These are phyloP conservation scores for Aspergillus intermedius DNA, from an alignment of 2,329 filamentous ascomycete species.

Conservation along the genomic window DNA sequence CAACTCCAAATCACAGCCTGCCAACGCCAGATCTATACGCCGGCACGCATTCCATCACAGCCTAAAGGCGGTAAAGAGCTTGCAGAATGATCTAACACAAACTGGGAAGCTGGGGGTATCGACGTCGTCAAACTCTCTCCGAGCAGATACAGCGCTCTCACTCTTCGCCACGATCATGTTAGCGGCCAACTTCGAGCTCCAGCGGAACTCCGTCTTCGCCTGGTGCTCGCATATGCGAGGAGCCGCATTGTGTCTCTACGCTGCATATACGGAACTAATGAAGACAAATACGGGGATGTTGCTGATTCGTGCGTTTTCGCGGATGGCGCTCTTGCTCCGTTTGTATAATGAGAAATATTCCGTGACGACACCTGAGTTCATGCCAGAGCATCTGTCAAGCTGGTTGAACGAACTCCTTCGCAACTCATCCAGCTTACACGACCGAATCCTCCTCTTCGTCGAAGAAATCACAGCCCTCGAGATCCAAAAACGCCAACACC, in stretches of 20 bases:
- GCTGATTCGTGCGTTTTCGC: conserved; percentile 8
- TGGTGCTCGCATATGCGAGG: conserved; percentile 11
- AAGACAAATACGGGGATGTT: conserved; percentile 6
- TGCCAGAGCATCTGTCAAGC: conserved; percentile 2
- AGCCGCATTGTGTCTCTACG: conserved; percentile 7
- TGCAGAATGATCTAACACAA: conserved; percentile 3
- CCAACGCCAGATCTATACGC: conserved; percentile 2
- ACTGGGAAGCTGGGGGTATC: neutral
- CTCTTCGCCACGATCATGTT: conserved; percentile 9
- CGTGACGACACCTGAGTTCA: conserved; percentile 7
- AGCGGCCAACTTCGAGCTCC: conserved; percentile 11
- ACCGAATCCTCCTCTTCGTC: conserved; percentile 5
- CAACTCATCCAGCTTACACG: conserved; percentile 4
- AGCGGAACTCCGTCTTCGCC: conserved; percentile 5
- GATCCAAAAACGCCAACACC: conserved; percentile 9
- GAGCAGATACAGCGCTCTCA: conserved; percentile 4
- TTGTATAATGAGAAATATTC: conserved; percentile 10
- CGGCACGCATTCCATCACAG: conserved; percentile 10
- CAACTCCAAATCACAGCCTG: conserved; percentile 1
- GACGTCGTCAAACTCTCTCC: neutral
- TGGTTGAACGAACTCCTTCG: conserved; percentile 6
- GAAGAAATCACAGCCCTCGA: conserved; percentile 8
- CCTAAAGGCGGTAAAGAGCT: conserved; percentile 6
- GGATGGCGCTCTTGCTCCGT: conserved; percentile 11
- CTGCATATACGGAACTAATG: conserved; percentile 3